Evolutionary conservation across 192 early-diverging fungal genomes (phyloP).

Genomic region (Phlyctochytrium arcticum): DNA sequence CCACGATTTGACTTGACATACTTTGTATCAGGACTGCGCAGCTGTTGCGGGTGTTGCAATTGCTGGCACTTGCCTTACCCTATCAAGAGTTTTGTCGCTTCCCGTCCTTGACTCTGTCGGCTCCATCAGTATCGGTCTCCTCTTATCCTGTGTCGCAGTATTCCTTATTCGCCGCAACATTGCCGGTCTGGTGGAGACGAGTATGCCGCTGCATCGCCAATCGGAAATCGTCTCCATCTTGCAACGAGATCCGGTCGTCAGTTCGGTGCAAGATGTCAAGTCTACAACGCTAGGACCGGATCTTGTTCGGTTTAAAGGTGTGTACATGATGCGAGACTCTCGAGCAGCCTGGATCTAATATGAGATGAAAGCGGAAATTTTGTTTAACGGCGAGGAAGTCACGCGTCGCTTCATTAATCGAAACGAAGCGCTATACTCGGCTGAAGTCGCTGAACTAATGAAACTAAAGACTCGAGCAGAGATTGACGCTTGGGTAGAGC

Average conservation of each 20-base stretch:
- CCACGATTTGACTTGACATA: not conserved
- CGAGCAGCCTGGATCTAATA: too few relatives aligned
- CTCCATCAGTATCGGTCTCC: slow-evolving; percentile 44
- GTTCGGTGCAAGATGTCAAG: slow-evolving; percentile 56
- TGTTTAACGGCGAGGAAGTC: slow-evolving; percentile 53
- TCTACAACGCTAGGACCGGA: slow-evolving; percentile 47
- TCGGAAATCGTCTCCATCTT: slow-evolving; percentile 42
- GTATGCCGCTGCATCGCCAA: slow-evolving; percentile 31
- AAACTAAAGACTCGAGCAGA: slow-evolving; percentile 36
- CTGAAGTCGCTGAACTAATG: slow-evolving; percentile 30
- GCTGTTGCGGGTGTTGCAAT: slow-evolving; percentile 44
- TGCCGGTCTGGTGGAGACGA: slow-evolving; percentile 37
- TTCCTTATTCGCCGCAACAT: slow-evolving; percentile 53
- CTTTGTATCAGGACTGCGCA: slow-evolving; percentile 1
- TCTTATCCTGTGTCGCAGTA: slow-evolving; percentile 40
- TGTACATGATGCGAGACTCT: too few relatives aligned
- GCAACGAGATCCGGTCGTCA: slow-evolving; percentile 49
- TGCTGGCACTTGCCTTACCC: slow-evolving; percentile 40
- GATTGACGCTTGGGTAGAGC: slow-evolving; percentile 36
- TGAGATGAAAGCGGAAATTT: slow-evolving; percentile 50
- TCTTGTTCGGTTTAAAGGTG: slow-evolving; percentile 51
- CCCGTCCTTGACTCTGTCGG: slow-evolving; percentile 49
- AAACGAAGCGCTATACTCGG: slow-evolving; percentile 5
- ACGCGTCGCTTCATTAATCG: slow-evolving; percentile 35
- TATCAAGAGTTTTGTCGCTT: slow-evolving; percentile 32